Evolutionary conservation across 2,329 filamentous ascomycete species (phyloP), one percentile per base, ranked within the genome.

Genomic region (Xylaria sp.): DNA sequence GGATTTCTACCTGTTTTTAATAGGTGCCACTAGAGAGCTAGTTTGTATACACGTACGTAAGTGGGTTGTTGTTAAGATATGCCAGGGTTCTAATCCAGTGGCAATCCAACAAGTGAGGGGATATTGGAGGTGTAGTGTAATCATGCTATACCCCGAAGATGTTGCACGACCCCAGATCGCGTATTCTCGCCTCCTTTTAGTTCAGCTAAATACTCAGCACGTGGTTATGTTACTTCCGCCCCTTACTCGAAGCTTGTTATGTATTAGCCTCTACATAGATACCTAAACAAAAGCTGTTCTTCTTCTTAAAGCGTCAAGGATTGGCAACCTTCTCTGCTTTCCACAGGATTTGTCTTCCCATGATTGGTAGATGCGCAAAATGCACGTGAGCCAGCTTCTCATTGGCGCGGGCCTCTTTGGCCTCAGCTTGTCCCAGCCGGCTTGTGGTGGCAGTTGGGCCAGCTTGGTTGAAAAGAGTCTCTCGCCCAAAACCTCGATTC

Each of bases 401-500:
- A 44, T 59, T 13, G 21, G 47, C 35, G 59, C 54, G 15, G 38
- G 58, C 37, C 33, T 66, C 13, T 33, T 57, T 31, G 55, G 57
- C 54, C 46, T 64, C 19, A 15, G 61, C 46, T 41, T 59, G 15
- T 54, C 51, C 6, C 17, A 40, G 10, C 19, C 33, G n/a, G 47
- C 23, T 10, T 57, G 51, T 5, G 25, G 29, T 5, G 40, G 25
- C 10, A 44, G 15, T 13, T 61, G 19, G 53, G n/a, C 15, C 10
- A 40, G 25, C 35, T 29, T 43, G 11, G 33, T 23, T 6, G 29
- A 38, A 15, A 23, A 7, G 2, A 2, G 13, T 9, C 35, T 67
- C 13, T 66, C 66, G 23, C n/a, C 55, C 3, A 48, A 35, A n/a
- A 53, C 64, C 6, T 63, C 57, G 7, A 41, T 66, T 19, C 35